These are phyloP conservation scores for Colletotrichum sp. DNA, from an alignment of 2,329 filamentous ascomycete species.

Conservation along the genomic window DNA sequence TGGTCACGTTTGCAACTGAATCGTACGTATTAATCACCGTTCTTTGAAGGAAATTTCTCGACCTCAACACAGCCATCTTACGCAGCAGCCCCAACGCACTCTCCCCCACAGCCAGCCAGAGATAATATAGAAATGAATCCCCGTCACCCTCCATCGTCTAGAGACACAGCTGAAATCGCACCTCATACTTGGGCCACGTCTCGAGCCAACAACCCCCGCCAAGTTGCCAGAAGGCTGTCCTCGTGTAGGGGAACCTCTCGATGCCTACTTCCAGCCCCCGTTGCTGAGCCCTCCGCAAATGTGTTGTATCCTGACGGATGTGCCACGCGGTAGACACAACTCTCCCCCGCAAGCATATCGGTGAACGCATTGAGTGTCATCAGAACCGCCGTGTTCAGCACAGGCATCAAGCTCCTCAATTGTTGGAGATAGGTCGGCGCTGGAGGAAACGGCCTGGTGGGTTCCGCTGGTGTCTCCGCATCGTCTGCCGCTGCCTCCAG, in stretches of 20 bases:
- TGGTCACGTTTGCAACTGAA: too few relatives aligned
- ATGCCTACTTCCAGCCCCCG: background rate
- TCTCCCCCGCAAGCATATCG: background rate
- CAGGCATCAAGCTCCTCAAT: background rate
- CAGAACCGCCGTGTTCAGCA: background rate
- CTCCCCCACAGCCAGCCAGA: background rate
- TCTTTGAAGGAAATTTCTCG: too few relatives aligned
- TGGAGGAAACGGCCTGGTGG: background rate
- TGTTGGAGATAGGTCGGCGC: background rate
- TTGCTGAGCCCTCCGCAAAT: background rate
- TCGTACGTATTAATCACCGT: too few relatives aligned
- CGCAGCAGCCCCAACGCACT: too few relatives aligned
- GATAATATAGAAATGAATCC: background rate
- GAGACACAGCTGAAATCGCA: background rate
- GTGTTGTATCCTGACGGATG: background rate
- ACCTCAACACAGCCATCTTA: too few relatives aligned
- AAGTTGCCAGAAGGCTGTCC: background rate
- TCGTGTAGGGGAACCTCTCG: too few relatives aligned
- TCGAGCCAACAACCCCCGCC: background rate
- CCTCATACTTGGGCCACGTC: background rate
- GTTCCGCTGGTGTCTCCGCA: background rate
- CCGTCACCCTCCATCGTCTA: background rate
- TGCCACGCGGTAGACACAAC: background rate
- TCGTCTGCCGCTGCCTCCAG: background rate
- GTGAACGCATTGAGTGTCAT: background rate